phyloP scores from a whole-genome alignment of 2,329 filamentous ascomycete species.

The Talaromyces pinophilus region DNA sequence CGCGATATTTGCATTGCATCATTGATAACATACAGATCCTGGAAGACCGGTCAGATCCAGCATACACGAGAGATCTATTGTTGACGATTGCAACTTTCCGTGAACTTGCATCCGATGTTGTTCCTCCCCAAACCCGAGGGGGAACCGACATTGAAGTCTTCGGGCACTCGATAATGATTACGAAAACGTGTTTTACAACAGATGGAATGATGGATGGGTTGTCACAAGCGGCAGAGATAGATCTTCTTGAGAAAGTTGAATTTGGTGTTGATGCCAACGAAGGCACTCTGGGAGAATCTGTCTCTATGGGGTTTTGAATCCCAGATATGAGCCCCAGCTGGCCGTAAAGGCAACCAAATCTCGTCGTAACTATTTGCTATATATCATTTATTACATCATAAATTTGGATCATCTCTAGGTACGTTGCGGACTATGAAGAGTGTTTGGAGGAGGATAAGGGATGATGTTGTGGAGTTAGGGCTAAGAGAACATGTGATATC shows the following conservation, averaged over 20 bases:
- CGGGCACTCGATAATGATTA: background rate
- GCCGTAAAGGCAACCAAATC: background rate
- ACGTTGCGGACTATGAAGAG: background rate
- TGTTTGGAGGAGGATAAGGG: background rate
- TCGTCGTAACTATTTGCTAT: background rate
- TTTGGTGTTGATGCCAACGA: background rate
- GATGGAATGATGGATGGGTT: constrained; percentile 2
- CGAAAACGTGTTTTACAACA: constrained; percentile 3
- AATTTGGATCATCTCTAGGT: background rate
- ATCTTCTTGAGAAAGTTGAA: background rate
- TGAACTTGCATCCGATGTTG: background rate
- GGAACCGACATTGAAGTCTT: background rate
- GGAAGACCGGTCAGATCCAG: constrained; percentile 1
- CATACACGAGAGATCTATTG: background rate
- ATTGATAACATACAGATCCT: background rate
- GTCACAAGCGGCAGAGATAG: background rate
- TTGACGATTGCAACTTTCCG: background rate
- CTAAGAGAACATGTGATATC: background rate
- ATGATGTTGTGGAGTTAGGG: background rate
- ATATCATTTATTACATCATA: background rate
- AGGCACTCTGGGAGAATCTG: background rate
- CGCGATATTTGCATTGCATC: background rate
- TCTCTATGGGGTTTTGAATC: background rate
- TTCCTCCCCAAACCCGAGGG: background rate
- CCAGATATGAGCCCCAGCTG: background rate